These are phyloP conservation scores for Penicillium cinerascens DNA, from an alignment of 495 filamentous ascomycete genomes.

Conservation along the genomic window DNA sequence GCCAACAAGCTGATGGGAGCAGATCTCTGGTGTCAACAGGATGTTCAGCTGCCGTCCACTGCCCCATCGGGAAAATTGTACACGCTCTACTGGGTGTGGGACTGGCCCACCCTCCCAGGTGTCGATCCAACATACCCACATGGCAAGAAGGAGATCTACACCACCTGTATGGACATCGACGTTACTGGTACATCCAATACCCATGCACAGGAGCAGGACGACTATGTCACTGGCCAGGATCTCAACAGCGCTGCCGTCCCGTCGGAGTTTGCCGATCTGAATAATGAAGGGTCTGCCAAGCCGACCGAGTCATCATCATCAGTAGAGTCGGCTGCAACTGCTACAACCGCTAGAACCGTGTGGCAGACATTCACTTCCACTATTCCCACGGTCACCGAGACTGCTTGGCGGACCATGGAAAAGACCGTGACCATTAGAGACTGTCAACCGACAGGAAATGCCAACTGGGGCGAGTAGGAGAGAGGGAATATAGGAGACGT, in stretches of 20 bases:
- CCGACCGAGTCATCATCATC: neutral
- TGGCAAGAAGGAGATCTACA: constrained; percentile 69
- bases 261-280: constrained; percentile 31
- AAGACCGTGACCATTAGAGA: constrained; percentile 12
- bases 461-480: neutral
- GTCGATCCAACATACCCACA: constrained; percentile 44
- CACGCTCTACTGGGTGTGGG: constrained; percentile 91
- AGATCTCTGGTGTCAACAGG: constrained; percentile 72
- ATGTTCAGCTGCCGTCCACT: constrained; percentile 64
- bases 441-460: neutral
- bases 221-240: constrained; percentile 32
- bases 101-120: constrained; percentile 64
- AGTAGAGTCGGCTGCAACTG: neutral
- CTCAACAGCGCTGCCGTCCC: constrained; percentile 38
- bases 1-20: constrained; percentile 43
- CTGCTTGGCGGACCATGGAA: constrained; percentile 14
- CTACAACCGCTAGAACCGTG: neutral
- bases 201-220: constrained; percentile 2
- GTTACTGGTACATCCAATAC: constrained; percentile 38
- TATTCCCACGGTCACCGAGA: constrained; percentile 15
- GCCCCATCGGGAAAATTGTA: constrained; percentile 51
- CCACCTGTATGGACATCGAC: constrained; percentile 75
- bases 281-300: neutral
- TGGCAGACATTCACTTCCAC: neutral
- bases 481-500: no score